Conservation (phyloP, 192 early-diverging fungal species). For the Glomus cerebriforme region DNA sequence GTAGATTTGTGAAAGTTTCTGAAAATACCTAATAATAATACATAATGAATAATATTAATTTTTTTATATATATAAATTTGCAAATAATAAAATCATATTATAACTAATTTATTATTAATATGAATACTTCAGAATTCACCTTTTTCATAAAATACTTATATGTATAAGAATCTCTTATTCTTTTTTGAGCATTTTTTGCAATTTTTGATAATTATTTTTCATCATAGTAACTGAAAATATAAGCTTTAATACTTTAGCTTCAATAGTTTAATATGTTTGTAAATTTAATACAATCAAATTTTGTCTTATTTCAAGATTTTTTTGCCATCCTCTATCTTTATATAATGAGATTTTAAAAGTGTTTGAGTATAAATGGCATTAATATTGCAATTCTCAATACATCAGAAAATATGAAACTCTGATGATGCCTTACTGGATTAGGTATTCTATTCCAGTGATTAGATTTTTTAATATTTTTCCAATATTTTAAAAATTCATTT, state of each 20-base stretch:
- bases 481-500: not conserved
- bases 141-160: not conserved
- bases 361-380: slow-evolving; percentile 12
- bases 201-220: not conserved
- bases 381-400: not conserved
- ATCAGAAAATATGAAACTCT: slow-evolving; percentile 20
- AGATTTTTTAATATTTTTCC: not conserved
- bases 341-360: not conserved
- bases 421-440: not conserved
- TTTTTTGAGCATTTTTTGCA: not conserved
- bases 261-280: not conserved
- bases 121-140: too few species aligned
- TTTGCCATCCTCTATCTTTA: not conserved
- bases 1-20: not conserved
- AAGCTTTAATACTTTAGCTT: not conserved
- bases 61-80: too few species aligned
- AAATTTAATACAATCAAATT: not conserved
- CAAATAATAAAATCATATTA: too few species aligned
- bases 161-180: not conserved
- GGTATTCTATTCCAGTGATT: not conserved
- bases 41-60: too few species aligned
- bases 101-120: too few species aligned
- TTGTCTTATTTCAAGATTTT: not conserved
- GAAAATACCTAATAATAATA: not conserved
- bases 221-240: not conserved